Evolutionary conservation across 164 flowering plant species (phyloP).

Genomic region (Umbilicus rupestris): DNA sequence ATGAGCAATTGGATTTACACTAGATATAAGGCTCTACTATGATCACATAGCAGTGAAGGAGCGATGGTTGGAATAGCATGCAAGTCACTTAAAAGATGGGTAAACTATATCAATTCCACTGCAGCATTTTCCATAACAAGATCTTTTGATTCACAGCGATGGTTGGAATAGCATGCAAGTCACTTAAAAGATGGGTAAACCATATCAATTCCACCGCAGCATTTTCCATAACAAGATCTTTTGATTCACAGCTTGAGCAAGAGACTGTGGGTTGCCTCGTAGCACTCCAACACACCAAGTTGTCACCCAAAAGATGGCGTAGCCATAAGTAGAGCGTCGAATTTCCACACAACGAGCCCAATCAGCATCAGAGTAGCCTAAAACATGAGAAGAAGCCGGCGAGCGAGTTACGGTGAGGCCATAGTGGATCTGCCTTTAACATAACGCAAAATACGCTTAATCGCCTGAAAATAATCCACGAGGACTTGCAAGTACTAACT

Average conservation of each 20-base stretch:
- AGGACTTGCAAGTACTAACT: slow-evolving; percentile 11
- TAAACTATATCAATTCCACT: slow-evolving; percentile 2
- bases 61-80: too few relatives aligned
- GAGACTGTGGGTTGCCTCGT: slow-evolving; percentile 5
- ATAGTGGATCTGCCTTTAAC: not conserved
- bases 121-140: not conserved
- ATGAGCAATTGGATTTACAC: not conserved
- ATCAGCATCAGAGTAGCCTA: not conserved
- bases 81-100: not conserved
- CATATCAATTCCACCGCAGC: slow-evolving; percentile 1
- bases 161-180: too few relatives aligned
- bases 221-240: slow-evolving; percentile 1
- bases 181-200: not conserved
- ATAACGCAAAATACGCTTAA: slow-evolving; percentile 4
- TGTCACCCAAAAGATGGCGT: not conserved
- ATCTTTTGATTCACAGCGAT: slow-evolving; percentile 9
- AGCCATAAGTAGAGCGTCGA: slow-evolving; percentile 1
- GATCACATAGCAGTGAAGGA: slow-evolving; percentile 5
- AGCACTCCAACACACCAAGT: not conserved
- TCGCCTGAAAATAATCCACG: not conserved
- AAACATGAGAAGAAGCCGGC: not conserved
- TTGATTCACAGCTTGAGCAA: not conserved
- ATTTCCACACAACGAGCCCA: slow-evolving; percentile 8
- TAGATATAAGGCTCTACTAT: not conserved
- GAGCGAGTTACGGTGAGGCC: slow-evolving; percentile 1